Base-by-base conservation (phyloP, 257 asterid genomes). In the Fraxinus anomala region DNA sequence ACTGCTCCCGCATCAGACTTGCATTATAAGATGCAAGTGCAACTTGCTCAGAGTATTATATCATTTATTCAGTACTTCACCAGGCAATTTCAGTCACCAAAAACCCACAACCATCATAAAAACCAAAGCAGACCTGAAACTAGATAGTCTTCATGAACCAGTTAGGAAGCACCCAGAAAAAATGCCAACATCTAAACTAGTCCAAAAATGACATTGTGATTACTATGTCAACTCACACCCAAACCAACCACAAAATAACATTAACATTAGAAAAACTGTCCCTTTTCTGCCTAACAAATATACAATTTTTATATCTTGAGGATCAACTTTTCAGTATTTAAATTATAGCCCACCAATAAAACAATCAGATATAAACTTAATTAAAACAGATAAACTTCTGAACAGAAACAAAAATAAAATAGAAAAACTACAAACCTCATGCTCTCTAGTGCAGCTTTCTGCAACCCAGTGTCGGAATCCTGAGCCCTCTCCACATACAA, bases 401-500 rank as follows among this genome's bases (percentile, higher is more conserved):
- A 63, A 63, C 34, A 24, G 34, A 31, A 63, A 3, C 11, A 24
- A 63, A 23, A 10, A 17, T 23, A 74, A 79, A 11, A 63, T 31
- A 23, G 3, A 21, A 28, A 74, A 79, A 77, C 17, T 16, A 51
- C 79, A 42, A 76, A 94, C 99, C 97, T 88, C 98, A 96, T 93
- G 89, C 92, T 89, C 84, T 96, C 97, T 0, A 96, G 89, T 3
- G 99, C 98, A 76, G 86, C 83, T 83, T 92, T 92, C 90, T 93
- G 98, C 83, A 96, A 73, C 30, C 94, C 98, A 24, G 95, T 89
- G 83, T 93, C 96, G 36, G 96, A 21, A 75, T 96, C 98, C 82
- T 92, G 96, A 67, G 78, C 97, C 80, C 97, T 89, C 89, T 91
- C 99, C 39, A 95, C 99, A 70, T 95, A 93, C 87, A 95, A 54